Percentiles rank a stretch among this genome's conserved stretches.
phyloP scores from a whole-genome alignment of 495 filamentous ascomycete genomes.

The Podospora australis region DNA sequence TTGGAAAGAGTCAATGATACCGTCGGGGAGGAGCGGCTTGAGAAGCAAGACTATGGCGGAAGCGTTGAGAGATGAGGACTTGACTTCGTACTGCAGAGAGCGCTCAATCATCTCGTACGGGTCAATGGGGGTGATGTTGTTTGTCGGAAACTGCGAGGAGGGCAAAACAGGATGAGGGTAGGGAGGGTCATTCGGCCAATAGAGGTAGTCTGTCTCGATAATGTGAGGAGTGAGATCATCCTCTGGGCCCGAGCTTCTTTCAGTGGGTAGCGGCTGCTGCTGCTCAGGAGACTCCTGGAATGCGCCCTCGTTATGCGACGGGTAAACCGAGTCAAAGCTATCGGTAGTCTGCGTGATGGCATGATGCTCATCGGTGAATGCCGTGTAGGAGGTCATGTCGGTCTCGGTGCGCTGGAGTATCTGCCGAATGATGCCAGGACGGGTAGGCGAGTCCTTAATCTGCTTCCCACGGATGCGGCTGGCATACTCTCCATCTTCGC shows the following conservation, averaged over 20 bases:
- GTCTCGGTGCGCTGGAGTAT: slow-evolving; percentile 29
- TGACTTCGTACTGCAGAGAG: slow-evolving; percentile 41
- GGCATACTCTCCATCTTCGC: slow-evolving; percentile 28
- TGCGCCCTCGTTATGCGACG: slow-evolving; percentile 22
- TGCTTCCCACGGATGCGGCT: slow-evolving; percentile 32
- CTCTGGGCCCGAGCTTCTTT: slow-evolving; percentile 13
- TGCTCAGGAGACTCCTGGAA: slow-evolving; percentile 11
- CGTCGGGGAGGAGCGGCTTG: slow-evolving; percentile 42
- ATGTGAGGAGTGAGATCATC: slow-evolving; percentile 34
- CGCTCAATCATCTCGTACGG: slow-evolving; percentile 43
- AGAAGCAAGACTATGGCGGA: slow-evolving; percentile 47
- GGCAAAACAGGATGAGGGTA: slow-evolving; percentile 34
- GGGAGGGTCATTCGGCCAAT: slow-evolving; percentile 40
- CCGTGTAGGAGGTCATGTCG: slow-evolving; percentile 19
- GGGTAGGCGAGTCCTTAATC: slow-evolving; percentile 27
- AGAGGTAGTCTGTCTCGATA: slow-evolving; percentile 45
- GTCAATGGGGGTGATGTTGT: slow-evolving; percentile 33
- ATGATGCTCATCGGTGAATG: slow-evolving; percentile 38
- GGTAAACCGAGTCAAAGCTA: slow-evolving; percentile 30
- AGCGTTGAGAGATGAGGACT: slow-evolving; percentile 40
- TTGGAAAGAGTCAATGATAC: slow-evolving; percentile 43
- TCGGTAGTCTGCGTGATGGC: slow-evolving; percentile 41
- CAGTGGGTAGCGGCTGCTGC: neutral
- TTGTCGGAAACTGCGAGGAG: slow-evolving; percentile 7
- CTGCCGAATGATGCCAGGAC: slow-evolving; percentile 12